Percentiles rank a stretch among this genome's conserved stretches.
Conservation (phyloP, 345 rosid species). For the Nasturtium officinale region DNA sequence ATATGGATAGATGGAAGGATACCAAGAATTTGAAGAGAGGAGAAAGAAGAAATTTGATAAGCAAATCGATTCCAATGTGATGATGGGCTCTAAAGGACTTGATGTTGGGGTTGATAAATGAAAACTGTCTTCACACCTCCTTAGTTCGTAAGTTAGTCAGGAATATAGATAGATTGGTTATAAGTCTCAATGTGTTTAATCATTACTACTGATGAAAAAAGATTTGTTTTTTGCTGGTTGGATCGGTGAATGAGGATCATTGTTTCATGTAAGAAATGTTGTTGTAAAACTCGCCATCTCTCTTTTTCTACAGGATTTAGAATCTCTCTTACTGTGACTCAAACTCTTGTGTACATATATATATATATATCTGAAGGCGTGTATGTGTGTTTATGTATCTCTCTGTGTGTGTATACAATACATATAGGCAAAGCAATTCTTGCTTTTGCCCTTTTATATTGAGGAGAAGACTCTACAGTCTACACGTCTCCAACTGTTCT, state of each 20-base stretch:
- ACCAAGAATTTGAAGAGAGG: slow-evolving; percentile 83
- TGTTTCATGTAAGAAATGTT: slow-evolving; percentile 21
- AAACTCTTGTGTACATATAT: slow-evolving; percentile 25
- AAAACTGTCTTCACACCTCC: not conserved
- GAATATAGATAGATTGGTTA: not conserved
- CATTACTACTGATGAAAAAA: slow-evolving; percentile 15
- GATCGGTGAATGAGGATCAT: slow-evolving; percentile 27
- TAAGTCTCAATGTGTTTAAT: not conserved
- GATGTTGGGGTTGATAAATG: slow-evolving; percentile 84
- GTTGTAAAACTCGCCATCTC: slow-evolving; percentile 30
- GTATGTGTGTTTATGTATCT: slow-evolving; percentile 21
- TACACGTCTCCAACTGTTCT: not conserved
- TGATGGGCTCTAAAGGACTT: slow-evolving; percentile 93
- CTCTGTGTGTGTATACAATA: slow-evolving; percentile 24
- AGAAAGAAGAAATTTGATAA: slow-evolving; percentile 94
- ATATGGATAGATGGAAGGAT: slow-evolving; percentile 79
- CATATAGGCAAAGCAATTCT: slow-evolving; percentile 12
- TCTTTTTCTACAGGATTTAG: not conserved
- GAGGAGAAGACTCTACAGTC: slow-evolving; percentile 14
- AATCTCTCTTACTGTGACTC: slow-evolving; percentile 11
- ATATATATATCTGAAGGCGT: slow-evolving; percentile 16
- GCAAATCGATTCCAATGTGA: slow-evolving; percentile 94
- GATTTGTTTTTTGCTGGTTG: slow-evolving; percentile 10
- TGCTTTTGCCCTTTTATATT: slow-evolving; percentile 7
- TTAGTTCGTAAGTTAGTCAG: slow-evolving; percentile 22